Base-by-base conservation (phyloP, 1,284 basidiomycete species). In the Wolfiporia cocos region DNA sequence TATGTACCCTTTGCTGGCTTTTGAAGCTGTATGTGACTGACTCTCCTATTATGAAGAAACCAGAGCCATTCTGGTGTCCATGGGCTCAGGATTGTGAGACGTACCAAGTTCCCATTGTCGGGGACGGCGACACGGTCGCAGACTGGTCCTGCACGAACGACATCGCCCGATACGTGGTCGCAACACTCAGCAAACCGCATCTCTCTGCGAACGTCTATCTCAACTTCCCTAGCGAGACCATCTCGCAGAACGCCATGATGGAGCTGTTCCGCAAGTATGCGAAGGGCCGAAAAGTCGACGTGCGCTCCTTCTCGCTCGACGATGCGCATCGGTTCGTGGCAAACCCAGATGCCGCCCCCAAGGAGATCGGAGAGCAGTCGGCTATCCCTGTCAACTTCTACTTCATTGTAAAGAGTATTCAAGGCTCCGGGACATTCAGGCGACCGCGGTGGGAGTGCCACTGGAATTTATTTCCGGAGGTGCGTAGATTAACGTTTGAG, bases 341-440 rank as follows among this genome's bases (percentile, higher is more conserved):
- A 29, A 17, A 39, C 12, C 38, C 39, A n/a, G 31, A 36, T 14
- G 22, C 18, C 31, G 46, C 42, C 15, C 46, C 46, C 7, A 19
- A 22, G 39, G 36, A 48, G 15, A 41, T 48, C 15, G 30, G 22
- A 31, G 15, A 28, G 29, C 41, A 37, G 24, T 32, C 42, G 24
- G 30, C 22, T 9, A 48, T 48, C 24, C 42, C 46, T 5, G 46
- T 44, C 19, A 35, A 48, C n/a, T 48, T 48, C 36, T 48, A 34
- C 21, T 44, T 41, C 37, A 36, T 44, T 11, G 46, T 43, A 21
- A 47, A 47, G 38, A 20, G 11, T 18, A 31, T 32, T 11, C 33
- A 43, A 32, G 46, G 42, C 7, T 33, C 30, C 34, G 42, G 42
- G 29, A 37, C 21, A 12, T 40, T 47, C 34, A 26, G 39, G 3